Evolutionary conservation across 352 stramenopile species (phyloP), one percentile per base, ranked within the genome.

Genomic region (Pythium pyrilobum): DNA sequence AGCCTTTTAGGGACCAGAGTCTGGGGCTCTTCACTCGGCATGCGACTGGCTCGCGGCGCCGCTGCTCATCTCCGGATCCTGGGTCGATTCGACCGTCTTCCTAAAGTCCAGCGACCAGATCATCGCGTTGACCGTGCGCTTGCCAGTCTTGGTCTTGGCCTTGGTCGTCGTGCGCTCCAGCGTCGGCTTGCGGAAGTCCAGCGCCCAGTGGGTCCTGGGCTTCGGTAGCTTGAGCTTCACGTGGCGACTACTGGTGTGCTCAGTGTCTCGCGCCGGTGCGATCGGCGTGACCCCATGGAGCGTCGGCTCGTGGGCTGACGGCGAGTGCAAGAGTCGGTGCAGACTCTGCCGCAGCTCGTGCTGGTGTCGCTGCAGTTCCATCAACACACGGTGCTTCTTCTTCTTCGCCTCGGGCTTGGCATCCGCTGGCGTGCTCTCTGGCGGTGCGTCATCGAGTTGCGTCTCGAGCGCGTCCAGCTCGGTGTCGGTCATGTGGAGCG

Each of bases 381-480:
- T 28, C 15, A 57, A 44, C 36, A 55, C 33, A 9, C 25, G 34
- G 28, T 54, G 53, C 24, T 37, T 47, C 27, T 54, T 61, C 24
- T 37, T 47, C 27, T 52, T 56, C 7, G 37, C 7, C 36, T 25
- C 48, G 33, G 32, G 36, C 20, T 52, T 37, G 36, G 25, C 8
- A 6, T 24, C 15, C n/a, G 10, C 18, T 20, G 25, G 15, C 18
- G 23, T n/a, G 15, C 20, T 18, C 6, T 58, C 37, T 34, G 36
- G 24, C 12, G 11, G 23, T 39, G 25, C 16, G 9, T 24, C 31
- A n/a, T 27, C 25, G 1, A 51, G 36, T 43, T 59, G 24, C 5
- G 27, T 42, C 21, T 68, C 60, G 6, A 76, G 39, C 10, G 28
- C 42, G 21, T 46, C 39, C 28, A 71, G 56, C 12, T 74, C 57